Conservation (phyloP, 2,329 filamentous ascomycete species). For the Bipolaris oryzae region DNA sequence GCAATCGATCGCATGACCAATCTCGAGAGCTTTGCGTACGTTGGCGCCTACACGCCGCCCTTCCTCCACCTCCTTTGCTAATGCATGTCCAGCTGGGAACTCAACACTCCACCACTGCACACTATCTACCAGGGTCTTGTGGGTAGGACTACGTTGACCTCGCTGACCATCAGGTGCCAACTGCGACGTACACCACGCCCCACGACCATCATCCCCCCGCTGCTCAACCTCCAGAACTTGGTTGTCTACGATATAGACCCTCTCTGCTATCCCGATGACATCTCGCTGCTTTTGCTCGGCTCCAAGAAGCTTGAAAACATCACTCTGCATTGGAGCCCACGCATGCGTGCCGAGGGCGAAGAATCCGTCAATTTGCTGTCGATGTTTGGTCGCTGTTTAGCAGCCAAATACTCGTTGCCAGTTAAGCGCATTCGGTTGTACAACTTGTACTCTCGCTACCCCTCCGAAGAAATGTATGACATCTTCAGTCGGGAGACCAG, state of each 20-base stretch:
- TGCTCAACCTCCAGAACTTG: conserved; percentile 61
- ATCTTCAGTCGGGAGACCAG: conserved; percentile 52
- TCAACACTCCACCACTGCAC: conserved; percentile 65
- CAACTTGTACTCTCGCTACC: conserved; percentile 63
- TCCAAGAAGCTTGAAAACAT: conserved; percentile 62
- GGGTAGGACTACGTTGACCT: conserved; percentile 55
- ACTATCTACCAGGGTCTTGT: conserved; percentile 64
- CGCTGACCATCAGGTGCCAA: conserved; percentile 63
- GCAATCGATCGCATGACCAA: conserved; percentile 65
- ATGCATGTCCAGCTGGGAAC: conserved; percentile 59
- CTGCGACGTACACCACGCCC: conserved; percentile 63
- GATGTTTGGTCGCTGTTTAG: conserved; percentile 62
- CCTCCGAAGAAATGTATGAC: conserved; percentile 52
- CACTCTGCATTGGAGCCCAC: conserved; percentile 65
- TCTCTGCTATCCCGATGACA: conserved; percentile 68
- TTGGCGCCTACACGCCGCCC: not conserved
- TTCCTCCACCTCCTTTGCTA: conserved; percentile 12
- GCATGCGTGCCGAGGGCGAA: conserved; percentile 65
- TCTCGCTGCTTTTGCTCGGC: conserved; percentile 61
- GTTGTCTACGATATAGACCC: conserved; percentile 66
- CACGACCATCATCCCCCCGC: conserved; percentile 60
- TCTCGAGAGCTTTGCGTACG: conserved; percentile 59
- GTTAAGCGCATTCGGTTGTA: conserved; percentile 61
- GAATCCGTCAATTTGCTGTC: conserved; percentile 60
- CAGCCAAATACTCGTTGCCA: conserved; percentile 53